Conservation (phyloP, 208 protist species). For the Tetramitus jugosus region DNA sequence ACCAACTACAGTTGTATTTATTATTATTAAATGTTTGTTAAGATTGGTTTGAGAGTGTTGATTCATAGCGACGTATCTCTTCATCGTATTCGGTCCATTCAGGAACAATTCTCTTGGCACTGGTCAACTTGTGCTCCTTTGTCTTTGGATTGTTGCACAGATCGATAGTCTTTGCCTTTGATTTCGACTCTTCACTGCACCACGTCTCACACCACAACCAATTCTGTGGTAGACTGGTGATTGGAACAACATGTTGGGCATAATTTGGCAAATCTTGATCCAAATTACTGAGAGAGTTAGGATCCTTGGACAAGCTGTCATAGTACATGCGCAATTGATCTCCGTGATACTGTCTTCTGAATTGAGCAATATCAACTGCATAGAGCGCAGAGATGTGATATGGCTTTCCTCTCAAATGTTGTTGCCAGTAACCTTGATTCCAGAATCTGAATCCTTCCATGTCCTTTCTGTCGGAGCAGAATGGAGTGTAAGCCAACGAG, state of each 20-base stretch:
- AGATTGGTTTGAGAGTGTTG: too few species aligned
- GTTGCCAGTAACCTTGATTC: slow-evolving; percentile 82
- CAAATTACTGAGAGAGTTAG: slow-evolving; percentile 73
- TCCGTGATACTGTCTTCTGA: slow-evolving; percentile 71
- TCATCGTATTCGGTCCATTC: slow-evolving; percentile 75
- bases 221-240: slow-evolving; percentile 90
- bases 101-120: slow-evolving; percentile 72
- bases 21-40: too few species aligned
- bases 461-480: slow-evolving; percentile 82
- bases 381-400: slow-evolving; percentile 98
- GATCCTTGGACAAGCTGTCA: slow-evolving; percentile 67
- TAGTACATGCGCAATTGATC: slow-evolving; percentile 82
- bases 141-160: slow-evolving; percentile 93
- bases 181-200: slow-evolving; percentile 81
- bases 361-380: slow-evolving; percentile 78
- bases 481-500: slow-evolving; percentile 91
- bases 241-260: slow-evolving; percentile 76
- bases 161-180: slow-evolving; percentile 91
- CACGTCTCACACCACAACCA: slow-evolving; percentile 99
- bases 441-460: slow-evolving; percentile 81
- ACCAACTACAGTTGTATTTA: too few species aligned
- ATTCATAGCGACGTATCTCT: too few species aligned
- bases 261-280: slow-evolving; percentile 95
- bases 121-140: slow-evolving; percentile 85
- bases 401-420: slow-evolving; percentile 76